These are phyloP conservation scores for Stagonosporopsis chrysanthemi DNA, from an alignment of 2,329 filamentous ascomycete genomes.

Conservation along the genomic window DNA sequence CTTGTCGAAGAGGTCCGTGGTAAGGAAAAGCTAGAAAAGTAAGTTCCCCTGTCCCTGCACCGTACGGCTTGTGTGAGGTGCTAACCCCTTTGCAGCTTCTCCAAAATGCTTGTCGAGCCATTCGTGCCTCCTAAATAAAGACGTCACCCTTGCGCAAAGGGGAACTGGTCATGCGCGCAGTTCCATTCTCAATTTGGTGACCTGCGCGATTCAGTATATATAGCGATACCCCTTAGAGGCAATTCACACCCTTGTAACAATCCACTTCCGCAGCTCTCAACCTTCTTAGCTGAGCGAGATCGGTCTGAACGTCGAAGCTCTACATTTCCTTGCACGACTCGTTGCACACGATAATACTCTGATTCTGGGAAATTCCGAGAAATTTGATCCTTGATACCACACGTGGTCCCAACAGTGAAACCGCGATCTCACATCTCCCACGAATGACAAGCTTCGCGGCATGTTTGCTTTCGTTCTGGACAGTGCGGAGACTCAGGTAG, in stretches of 20 bases:
- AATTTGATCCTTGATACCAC: slow-evolving; percentile 12
- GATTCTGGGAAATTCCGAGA: slow-evolving; percentile 6
- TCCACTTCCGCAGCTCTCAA: background rate
- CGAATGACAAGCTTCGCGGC: slow-evolving; percentile 13
- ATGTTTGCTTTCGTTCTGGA: slow-evolving; percentile 4
- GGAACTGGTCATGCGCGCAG: slow-evolving; percentile 8
- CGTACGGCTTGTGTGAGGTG: background rate
- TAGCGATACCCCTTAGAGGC: slow-evolving; percentile 23
- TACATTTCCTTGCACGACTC: slow-evolving; percentile 5
- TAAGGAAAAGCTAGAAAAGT: slow-evolving; percentile 87
- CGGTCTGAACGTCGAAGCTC: slow-evolving; percentile 4
- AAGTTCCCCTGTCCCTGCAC: slow-evolving; percentile 28
- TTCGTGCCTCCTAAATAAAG: slow-evolving; percentile 69
- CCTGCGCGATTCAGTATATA: slow-evolving; percentile 18
- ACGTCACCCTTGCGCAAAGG: background rate
- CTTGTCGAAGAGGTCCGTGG: slow-evolving; percentile 94
- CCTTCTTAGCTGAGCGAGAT: slow-evolving; percentile 1
- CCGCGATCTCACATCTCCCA: slow-evolving; percentile 10
- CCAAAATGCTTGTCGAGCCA: slow-evolving; percentile 80
- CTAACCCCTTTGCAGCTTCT: slow-evolving; percentile 63
- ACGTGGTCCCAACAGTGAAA: slow-evolving; percentile 9
- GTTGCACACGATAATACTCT: slow-evolving; percentile 1
- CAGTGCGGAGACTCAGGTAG: slow-evolving; percentile 3
- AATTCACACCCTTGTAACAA: slow-evolving; percentile 17
- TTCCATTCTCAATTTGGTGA: background rate